These are phyloP conservation scores for Sonneratia caseolaris DNA, from an alignment of 345 rosid species.

Conservation along the genomic window DNA sequence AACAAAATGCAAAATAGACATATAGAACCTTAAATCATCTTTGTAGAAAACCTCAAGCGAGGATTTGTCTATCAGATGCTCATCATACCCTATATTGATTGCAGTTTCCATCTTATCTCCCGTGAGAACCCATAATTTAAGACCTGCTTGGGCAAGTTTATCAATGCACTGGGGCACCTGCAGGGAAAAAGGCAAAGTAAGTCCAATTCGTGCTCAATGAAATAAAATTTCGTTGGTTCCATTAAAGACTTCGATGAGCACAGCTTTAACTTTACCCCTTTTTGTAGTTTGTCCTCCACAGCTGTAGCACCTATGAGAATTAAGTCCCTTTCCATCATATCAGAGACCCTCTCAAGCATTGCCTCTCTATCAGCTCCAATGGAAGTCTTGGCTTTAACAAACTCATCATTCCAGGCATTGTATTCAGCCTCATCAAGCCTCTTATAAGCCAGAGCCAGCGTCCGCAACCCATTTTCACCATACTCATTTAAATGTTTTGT, in stretches of 20 bases:
- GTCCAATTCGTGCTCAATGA: neutral
- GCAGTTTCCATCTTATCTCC: constrained; percentile 99
- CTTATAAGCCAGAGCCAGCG: constrained; percentile 77
- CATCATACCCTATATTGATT: constrained; percentile 88
- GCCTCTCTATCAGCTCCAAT: constrained; percentile 76
- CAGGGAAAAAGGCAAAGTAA: constrained; percentile 6
- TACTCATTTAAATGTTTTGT: constrained; percentile 77
- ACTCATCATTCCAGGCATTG: constrained; percentile 74
- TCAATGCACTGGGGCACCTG: constrained; percentile 99
- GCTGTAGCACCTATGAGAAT: constrained; percentile 96
- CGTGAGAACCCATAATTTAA: constrained; percentile 95
- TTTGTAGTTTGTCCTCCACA: constrained; percentile 97
- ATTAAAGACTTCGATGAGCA: neutral
- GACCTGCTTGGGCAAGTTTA: constrained; percentile 99
- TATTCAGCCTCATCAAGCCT: constrained; percentile 75
- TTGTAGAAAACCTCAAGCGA: neutral
- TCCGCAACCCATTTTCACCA: constrained; percentile 94
- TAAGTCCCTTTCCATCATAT: constrained; percentile 82
- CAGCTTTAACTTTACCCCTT: constrained; percentile 53
- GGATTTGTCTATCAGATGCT: constrained; percentile 5
- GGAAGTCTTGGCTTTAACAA: constrained; percentile 72
- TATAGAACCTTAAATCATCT: neutral
- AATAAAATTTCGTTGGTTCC: neutral
- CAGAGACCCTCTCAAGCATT: constrained; percentile 65
- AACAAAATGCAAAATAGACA: constrained; percentile 13